Percentiles rank a stretch among this genome's conserved stretches.
These are phyloP conservation scores for Phyllosticta ampelicida DNA, from an alignment of 2,329 filamentous ascomycete genomes.

Conservation along the genomic window DNA sequence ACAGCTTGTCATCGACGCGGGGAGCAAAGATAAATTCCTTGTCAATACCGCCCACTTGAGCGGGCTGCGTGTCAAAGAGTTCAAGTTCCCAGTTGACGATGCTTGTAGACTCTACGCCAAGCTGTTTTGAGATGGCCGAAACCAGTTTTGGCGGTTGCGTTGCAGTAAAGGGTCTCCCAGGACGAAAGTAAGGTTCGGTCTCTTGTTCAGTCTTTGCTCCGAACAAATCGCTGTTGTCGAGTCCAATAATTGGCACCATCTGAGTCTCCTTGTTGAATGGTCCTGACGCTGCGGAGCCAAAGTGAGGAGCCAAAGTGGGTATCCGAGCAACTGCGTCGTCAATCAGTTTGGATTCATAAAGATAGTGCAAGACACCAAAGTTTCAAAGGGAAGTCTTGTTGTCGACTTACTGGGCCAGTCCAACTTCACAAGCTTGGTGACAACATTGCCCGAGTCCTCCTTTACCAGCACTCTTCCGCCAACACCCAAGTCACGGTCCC, in stretches of 20 bases:
- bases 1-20: conserved; percentile 94
- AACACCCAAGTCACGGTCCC: conserved; percentile 88
- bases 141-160: conserved; percentile 82
- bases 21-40: conserved; percentile 92
- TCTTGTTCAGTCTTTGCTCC: conserved; percentile 14
- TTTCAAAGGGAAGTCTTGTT: background rate
- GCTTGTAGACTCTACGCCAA: conserved; percentile 61
- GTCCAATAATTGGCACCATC: conserved; percentile 84
- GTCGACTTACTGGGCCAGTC: conserved; percentile 64
- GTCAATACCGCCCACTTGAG: conserved; percentile 71
- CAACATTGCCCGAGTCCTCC: conserved; percentile 64
- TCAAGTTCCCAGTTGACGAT: conserved; percentile 97
- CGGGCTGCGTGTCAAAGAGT: conserved; percentile 82
- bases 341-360: background rate
- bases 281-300: conserved; percentile 58
- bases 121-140: conserved; percentile 64
- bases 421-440: conserved; percentile 74
- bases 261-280: conserved; percentile 82
- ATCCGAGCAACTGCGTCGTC: conserved; percentile 58
- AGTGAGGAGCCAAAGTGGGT: conserved; percentile 87
- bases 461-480: conserved; percentile 81
- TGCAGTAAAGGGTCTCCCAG: conserved; percentile 54
- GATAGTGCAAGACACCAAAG: too few relatives aligned
- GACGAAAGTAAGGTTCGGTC: conserved; percentile 27
- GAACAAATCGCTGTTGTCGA: conserved; percentile 58